Percentiles rank a stretch among this genome's conserved stretches.
Conservation (phyloP, 257 asterid genomes). For the Anisodus tanguticus region DNA sequence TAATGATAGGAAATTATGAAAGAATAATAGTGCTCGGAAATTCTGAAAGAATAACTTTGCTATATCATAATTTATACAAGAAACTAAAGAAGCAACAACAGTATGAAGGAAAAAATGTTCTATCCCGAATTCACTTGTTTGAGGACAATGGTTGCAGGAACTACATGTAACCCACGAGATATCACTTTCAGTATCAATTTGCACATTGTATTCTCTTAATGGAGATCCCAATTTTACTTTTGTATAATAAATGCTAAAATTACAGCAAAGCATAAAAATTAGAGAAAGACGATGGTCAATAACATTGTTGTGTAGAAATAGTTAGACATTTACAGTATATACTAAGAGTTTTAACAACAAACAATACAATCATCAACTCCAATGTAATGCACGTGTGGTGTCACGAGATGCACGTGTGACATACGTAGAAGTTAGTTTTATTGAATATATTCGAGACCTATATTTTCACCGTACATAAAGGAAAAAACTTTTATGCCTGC, state of each 20-base stretch:
- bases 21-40: not conserved
- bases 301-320: not conserved
- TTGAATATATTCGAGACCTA: no score
- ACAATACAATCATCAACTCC: not conserved
- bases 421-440: no score
- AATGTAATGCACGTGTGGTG: no score
- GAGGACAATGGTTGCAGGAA: slow-evolving; percentile 79
- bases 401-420: no score
- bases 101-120: slow-evolving; percentile 22
- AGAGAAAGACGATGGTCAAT: not conserved
- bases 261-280: slow-evolving; percentile 28
- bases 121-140: slow-evolving; percentile 80
- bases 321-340: not conserved
- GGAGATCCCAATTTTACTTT: slow-evolving; percentile 87
- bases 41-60: not conserved
- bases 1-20: no score
- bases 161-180: slow-evolving; percentile 79
- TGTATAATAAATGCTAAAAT: slow-evolving; percentile 72
- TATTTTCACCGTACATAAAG: no score
- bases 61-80: not conserved
- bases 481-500: no score
- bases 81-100: slow-evolving; percentile 21
- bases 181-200: slow-evolving; percentile 89
- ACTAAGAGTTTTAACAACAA: not conserved
- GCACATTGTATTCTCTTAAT: slow-evolving; percentile 75